phyloP scores from a whole-genome alignment of 1,284 basidiomycete species.

The Gomphus sp. region DNA sequence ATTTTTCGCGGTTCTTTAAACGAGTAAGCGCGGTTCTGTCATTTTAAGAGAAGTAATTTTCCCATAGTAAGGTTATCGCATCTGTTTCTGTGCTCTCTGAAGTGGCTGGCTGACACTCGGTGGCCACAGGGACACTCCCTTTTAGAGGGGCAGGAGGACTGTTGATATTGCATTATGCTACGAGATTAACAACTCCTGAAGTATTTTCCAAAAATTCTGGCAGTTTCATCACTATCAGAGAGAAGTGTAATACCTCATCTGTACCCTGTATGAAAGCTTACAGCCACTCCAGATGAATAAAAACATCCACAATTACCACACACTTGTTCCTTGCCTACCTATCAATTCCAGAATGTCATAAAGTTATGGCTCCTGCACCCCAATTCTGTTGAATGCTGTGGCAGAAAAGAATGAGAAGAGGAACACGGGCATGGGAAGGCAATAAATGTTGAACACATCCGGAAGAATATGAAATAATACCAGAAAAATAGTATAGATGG shows the following conservation, averaged over 20 bases:
- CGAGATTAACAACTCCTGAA: constrained; percentile 45
- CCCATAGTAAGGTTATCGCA: constrained; percentile 40
- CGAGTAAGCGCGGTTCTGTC: constrained; percentile 39
- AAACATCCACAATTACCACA: constrained; percentile 46
- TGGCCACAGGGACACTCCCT: constrained; percentile 42
- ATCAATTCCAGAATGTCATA: constrained; percentile 24
- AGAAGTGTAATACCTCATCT: constrained; percentile 27
- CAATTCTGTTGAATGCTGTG: too few species aligned
- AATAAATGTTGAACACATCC: too few species aligned
- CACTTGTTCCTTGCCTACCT: constrained; percentile 43
- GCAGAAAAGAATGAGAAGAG: too few species aligned
- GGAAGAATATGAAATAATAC: too few species aligned
- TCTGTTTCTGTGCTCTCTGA: background rate
- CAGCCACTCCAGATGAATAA: constrained; percentile 29
- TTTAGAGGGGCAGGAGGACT: constrained; percentile 42
- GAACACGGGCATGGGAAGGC: too few species aligned
- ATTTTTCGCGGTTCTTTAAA: constrained; percentile 23
- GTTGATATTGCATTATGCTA: constrained; percentile 34
- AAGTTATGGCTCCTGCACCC: constrained; percentile 29
- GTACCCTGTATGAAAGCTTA: background rate
- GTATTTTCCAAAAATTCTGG: constrained; percentile 51
- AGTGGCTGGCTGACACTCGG: background rate
- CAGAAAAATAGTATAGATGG: too few species aligned
- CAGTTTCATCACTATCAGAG: constrained; percentile 57
- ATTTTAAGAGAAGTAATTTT: constrained; percentile 54